Evolutionary conservation across 257 asterid species (phyloP).

Genomic region (Penstemon barbatus): DNA sequence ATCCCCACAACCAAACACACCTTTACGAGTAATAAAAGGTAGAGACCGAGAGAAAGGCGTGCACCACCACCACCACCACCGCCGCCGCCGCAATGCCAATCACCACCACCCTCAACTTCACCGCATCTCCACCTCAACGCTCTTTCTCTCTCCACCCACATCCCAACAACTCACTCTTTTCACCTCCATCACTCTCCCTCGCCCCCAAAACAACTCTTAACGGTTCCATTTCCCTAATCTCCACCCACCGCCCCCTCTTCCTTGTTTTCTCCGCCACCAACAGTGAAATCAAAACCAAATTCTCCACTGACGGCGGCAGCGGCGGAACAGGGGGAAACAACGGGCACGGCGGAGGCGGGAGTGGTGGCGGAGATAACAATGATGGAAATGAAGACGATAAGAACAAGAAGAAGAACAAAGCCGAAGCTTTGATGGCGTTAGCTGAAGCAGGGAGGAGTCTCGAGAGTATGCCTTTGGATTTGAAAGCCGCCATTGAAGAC

Average conservation of each 20-base stretch:
- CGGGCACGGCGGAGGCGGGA: conserved; percentile 40
- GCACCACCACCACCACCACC: neutral
- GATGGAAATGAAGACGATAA: conserved; percentile 39
- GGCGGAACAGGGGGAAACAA: conserved; percentile 26
- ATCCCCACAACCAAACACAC: too few species aligned
- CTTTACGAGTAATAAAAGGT: too few species aligned
- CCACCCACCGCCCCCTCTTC: conserved; percentile 25
- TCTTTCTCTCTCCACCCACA: conserved; percentile 29
- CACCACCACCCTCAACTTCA: conserved; percentile 35
- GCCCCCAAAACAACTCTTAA: conserved; percentile 15
- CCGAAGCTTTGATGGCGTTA: conserved; percentile 58
- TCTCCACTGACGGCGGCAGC: conserved; percentile 31
- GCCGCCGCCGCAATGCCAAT: conserved; percentile 36
- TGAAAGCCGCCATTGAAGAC: conserved; percentile 69
- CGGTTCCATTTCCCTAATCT: conserved; percentile 2
- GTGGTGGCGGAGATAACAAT: conserved; percentile 35
- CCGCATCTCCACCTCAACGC: conserved; percentile 26
- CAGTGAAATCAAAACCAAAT: conserved; percentile 29
- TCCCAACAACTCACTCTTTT: conserved; percentile 12
- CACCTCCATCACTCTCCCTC: conserved; percentile 29
- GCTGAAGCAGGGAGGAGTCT: conserved; percentile 70
- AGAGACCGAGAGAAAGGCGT: neutral
- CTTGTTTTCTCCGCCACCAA: conserved; percentile 33
- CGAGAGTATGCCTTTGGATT: conserved; percentile 83
- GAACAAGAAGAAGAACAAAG: conserved; percentile 47